Evolutionary conservation across 75 land plant genomes (phyloP).

Genomic region (Larix kaempferi): DNA sequence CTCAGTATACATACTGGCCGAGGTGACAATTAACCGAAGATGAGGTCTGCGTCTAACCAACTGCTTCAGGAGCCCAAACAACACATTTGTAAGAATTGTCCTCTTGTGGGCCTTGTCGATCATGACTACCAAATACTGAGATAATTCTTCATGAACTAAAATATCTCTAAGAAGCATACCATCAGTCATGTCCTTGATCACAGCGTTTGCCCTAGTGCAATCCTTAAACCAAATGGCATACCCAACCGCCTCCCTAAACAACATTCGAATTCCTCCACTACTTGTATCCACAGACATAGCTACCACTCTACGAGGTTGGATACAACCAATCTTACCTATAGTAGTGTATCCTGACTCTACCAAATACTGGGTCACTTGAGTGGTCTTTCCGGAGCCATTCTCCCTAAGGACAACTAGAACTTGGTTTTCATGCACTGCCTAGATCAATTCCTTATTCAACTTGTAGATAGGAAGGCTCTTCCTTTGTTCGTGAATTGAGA

Average conservation of each 20-base stretch:
- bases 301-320: constrained; percentile 3
- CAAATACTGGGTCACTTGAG: constrained; percentile 29
- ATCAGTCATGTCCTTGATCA: constrained; percentile 41
- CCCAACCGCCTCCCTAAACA: constrained; percentile 8
- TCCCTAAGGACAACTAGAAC: constrained; percentile 42
- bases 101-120: constrained; percentile 15
- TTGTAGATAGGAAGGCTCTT: constrained; percentile 32
- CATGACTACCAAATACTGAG: constrained; percentile 8
- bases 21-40: constrained; percentile 16
- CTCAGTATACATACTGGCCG: constrained; percentile 35
- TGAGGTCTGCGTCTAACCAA: constrained; percentile 23
- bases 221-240: constrained; percentile 10
- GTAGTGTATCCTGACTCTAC: constrained; percentile 20
- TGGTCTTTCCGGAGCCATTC: constrained; percentile 33
- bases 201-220: constrained; percentile 1
- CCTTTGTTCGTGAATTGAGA: constrained; percentile 20
- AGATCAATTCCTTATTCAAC: constrained; percentile 34
- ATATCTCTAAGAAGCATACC: constrained; percentile 39
- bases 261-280: neutral
- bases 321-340: constrained; percentile 23
- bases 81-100: constrained; percentile 6
- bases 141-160: neutral
- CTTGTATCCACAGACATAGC: neutral
- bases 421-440: constrained; percentile 36
- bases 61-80: constrained; percentile 13